Percentiles rank a stretch among this genome's conserved stretches.
Evolutionary conservation across 257 asterid species (phyloP).

Genomic region (Plantago major): DNA sequence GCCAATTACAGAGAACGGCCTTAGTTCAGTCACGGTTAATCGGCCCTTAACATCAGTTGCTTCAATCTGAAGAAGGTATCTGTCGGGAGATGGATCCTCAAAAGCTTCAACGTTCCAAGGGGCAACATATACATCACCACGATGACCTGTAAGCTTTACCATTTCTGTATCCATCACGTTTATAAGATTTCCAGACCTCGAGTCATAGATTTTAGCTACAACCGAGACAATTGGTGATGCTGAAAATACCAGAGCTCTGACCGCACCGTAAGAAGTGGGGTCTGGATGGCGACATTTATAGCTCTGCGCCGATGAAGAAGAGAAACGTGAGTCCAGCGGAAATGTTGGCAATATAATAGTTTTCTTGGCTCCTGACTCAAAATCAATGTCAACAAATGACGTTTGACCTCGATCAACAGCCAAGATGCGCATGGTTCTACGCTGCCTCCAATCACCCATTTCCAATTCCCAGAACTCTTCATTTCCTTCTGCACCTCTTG

Average conservation of each 20-base stretch:
- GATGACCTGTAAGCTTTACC: conserved; percentile 45
- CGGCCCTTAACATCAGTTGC: conserved; percentile 54
- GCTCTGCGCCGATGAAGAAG: conserved; percentile 35
- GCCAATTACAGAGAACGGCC: conserved; percentile 80
- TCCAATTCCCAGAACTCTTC: conserved; percentile 93
- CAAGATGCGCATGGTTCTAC: conserved; percentile 78
- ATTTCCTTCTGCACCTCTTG: conserved; percentile 21
- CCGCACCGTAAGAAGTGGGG: conserved; percentile 32
- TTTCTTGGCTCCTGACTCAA: conserved; percentile 50
- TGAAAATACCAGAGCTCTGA: conserved; percentile 80
- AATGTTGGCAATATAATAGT: conserved; percentile 73
- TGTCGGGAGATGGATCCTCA: conserved; percentile 76
- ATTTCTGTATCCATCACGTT: conserved; percentile 59
- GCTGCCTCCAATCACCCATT: conserved; percentile 94
- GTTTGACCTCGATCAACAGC: conserved; percentile 74
- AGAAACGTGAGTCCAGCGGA: conserved; percentile 79
- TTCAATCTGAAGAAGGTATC: conserved; percentile 71
- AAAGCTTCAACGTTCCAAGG: conserved; percentile 73
- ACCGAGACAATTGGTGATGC: conserved; percentile 61
- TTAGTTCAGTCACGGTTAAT: conserved; percentile 53
- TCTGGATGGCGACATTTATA: conserved; percentile 33
- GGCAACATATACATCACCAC: conserved; percentile 65
- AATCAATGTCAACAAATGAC: conserved; percentile 67
- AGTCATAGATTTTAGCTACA: conserved; percentile 71
- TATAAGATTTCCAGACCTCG: conserved; percentile 50